Evolutionary conservation across 2,329 filamentous ascomycete species (phyloP).

Genomic region (Exserohilum turcica): DNA sequence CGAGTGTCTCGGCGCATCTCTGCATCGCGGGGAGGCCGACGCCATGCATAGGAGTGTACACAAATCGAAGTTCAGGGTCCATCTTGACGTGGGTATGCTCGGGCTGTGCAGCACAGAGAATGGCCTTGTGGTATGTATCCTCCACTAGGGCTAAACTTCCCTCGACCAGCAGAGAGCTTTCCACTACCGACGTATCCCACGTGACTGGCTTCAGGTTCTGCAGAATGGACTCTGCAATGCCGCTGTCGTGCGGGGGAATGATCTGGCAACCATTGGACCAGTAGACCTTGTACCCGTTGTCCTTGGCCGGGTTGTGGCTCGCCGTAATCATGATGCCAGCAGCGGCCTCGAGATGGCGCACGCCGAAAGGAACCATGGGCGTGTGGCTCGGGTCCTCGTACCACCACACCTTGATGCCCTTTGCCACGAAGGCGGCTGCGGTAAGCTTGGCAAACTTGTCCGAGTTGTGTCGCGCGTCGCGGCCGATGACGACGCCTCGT

Average conservation of each 20-base stretch:
- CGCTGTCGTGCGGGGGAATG: constrained; percentile 64
- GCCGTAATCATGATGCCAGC: constrained; percentile 71
- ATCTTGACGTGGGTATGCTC: constrained; percentile 27
- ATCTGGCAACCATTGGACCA: constrained; percentile 69
- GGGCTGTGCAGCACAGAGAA: constrained; percentile 49
- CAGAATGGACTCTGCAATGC: constrained; percentile 63
- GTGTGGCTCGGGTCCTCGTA: constrained; percentile 63
- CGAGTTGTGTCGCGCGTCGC: constrained; percentile 68
- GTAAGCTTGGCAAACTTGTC: constrained; percentile 64
- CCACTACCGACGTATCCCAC: constrained; percentile 54
- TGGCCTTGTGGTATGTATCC: constrained; percentile 52
- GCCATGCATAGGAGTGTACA: constrained; percentile 64
- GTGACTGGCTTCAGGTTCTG: constrained; percentile 59
- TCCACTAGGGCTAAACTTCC: constrained; percentile 49
- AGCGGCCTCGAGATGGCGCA: constrained; percentile 58
- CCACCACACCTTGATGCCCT: constrained; percentile 64
- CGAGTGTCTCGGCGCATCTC: constrained; percentile 47
- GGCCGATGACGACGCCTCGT: constrained; percentile 63
- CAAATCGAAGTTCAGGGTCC: constrained; percentile 49
- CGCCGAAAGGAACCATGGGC: constrained; percentile 66
- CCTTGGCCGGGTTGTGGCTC: constrained; percentile 67
- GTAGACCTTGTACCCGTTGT: constrained; percentile 73
- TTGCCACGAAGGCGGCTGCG: constrained; percentile 63
- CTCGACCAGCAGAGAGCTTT: constrained; percentile 49
- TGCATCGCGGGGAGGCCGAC: constrained; percentile 58